Conservation (phyloP, 768 basidiomycete genomes). For the Mycena galopus region DNA sequence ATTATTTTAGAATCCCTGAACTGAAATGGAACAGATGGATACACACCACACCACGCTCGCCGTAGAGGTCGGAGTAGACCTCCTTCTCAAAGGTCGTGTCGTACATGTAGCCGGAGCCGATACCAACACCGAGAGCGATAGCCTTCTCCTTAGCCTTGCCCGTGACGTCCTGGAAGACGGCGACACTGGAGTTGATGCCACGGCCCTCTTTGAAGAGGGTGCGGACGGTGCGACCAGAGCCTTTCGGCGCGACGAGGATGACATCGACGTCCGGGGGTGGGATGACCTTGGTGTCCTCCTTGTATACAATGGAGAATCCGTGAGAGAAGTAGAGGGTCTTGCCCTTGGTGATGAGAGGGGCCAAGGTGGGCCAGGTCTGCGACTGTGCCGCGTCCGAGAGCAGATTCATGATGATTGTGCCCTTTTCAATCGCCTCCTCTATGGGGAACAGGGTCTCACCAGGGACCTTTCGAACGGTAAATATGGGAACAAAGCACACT, state of each 20-base stretch:
- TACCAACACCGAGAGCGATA: constrained; percentile 90
- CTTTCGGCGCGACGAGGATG: constrained; percentile 99
- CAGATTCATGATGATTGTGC: constrained; percentile 99
- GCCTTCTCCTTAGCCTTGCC: constrained; percentile 99
- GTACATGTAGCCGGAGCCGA: constrained; percentile 98
- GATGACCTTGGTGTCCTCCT: constrained; percentile 94
- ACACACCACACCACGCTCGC: constrained; percentile 99
- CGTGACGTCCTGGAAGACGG: constrained; percentile 97
- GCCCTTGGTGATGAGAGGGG: constrained; percentile 97
- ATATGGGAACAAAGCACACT: constrained; percentile 3
- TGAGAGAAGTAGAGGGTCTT: constrained; percentile 99
- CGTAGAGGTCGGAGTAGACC: constrained; percentile 98
- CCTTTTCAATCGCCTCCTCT: constrained; percentile 94
- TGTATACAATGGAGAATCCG: constrained; percentile 99
- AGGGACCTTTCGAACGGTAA: constrained; percentile 70
- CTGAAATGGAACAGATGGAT: neutral
- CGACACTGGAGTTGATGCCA: constrained; percentile 95
- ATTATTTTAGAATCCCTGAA: neutral
- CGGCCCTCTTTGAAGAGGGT: constrained; percentile 99
- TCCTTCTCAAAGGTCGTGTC: constrained; percentile 99
- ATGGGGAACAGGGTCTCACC: constrained; percentile 99
- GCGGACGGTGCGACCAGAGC: constrained; percentile 98
- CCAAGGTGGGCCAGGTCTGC: constrained; percentile 90
- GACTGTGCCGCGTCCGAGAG: constrained; percentile 99
- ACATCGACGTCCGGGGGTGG: constrained; percentile 96